Percentiles rank a stretch among this genome's conserved stretches.
Evolutionary conservation across 2,329 filamentous ascomycete genomes (phyloP).

Genomic region (Aspergillus tubingensis): DNA sequence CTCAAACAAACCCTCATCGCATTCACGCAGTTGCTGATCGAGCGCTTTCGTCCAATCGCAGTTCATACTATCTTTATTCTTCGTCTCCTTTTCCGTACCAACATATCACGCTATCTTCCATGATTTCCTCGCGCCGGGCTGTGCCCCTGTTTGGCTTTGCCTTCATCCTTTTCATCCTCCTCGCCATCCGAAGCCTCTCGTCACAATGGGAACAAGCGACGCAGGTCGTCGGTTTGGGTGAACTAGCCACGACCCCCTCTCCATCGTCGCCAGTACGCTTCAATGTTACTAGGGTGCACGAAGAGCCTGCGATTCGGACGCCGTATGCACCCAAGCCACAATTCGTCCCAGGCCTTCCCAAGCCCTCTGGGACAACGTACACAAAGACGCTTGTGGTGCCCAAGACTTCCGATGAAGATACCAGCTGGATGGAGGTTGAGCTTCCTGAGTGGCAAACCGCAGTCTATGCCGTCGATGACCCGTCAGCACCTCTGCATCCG

Average conservation of each 20-base stretch:
- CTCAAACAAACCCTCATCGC: background rate
- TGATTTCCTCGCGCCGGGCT: conserved; percentile 37
- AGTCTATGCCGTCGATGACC: conserved; percentile 57
- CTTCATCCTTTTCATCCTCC: conserved; percentile 33
- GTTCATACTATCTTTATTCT: conserved; percentile 2
- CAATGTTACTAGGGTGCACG: conserved; percentile 20
- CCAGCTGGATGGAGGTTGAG: conserved; percentile 56
- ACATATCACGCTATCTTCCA: conserved; percentile 21
- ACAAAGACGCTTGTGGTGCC: conserved; percentile 59
- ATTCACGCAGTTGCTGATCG: background rate
- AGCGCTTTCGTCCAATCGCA: conserved; percentile 2
- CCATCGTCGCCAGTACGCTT: conserved; percentile 14
- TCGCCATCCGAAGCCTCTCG: conserved; percentile 33
- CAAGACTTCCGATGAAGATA: conserved; percentile 54
- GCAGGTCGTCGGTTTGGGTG: conserved; percentile 42
- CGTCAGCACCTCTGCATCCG: conserved; percentile 51
- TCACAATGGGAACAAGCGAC: conserved; percentile 38
- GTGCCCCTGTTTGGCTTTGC: conserved; percentile 36
- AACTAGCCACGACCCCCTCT: conserved; percentile 24
- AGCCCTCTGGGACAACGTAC: conserved; percentile 53
- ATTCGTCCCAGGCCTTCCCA: conserved; percentile 40
- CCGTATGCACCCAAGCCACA: conserved; percentile 33
- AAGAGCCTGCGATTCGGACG: conserved; percentile 14
- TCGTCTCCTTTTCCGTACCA: conserved; percentile 6
- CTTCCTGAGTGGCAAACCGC: conserved; percentile 52